These are phyloP conservation scores for Neostapfia colusana DNA, from an alignment of 176 grass and related monocot species.

Conservation along the genomic window DNA sequence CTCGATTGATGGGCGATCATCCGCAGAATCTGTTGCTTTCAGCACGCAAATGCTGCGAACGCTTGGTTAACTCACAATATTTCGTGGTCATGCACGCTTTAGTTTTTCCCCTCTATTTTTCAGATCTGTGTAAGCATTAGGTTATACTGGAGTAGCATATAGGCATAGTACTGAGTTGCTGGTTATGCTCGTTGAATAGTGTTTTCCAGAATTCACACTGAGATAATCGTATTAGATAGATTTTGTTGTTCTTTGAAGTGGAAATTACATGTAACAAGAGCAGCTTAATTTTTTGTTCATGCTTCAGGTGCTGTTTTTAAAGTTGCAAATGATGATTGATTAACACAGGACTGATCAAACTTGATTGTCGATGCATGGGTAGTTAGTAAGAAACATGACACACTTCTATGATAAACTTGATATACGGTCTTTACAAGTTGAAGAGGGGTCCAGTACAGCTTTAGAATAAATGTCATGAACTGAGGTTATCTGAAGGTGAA, in stretches of 20 bases:
- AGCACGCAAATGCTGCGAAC: neutral
- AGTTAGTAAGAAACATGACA: neutral
- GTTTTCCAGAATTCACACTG: neutral
- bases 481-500: neutral
- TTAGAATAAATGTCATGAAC: neutral
- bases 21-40: neutral
- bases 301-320: neutral
- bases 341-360: neutral
- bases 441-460: neutral
- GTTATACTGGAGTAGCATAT: too few species aligned
- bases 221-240: neutral
- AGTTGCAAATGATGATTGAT: neutral
- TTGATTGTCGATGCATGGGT: neutral
- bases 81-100: neutral
- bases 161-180: too few species aligned
- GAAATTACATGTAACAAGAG: neutral
- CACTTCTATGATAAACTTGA: constrained; percentile 15
- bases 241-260: neutral
- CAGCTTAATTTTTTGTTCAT: constrained; percentile 15
- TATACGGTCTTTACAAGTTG: neutral
- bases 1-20: neutral
- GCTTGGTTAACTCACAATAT: neutral
- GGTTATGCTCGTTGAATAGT: too few species aligned
- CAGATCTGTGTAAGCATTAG: neutral
- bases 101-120: neutral